Percentiles rank a stretch among this genome's conserved stretches.
Evolutionary conservation across 257 asterid genomes (phyloP).

Genomic region (Paulownia fortunei): DNA sequence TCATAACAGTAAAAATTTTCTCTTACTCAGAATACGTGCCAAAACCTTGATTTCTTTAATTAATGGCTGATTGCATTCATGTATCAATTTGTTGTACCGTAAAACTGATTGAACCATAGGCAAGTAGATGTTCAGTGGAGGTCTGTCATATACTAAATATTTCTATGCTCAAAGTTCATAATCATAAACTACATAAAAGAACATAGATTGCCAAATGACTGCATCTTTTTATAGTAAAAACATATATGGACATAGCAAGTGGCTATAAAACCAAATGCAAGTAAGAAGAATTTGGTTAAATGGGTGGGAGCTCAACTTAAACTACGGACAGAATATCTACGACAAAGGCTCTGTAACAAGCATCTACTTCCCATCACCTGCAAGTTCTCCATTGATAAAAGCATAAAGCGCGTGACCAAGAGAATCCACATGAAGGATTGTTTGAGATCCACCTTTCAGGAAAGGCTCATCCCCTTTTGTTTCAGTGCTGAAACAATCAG

Average conservation of each 20-base stretch:
- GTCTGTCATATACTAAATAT: background rate
- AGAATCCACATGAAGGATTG: constrained; percentile 65
- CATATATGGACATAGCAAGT: background rate
- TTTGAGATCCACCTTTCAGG: constrained; percentile 58
- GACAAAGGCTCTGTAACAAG: background rate
- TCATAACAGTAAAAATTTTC: background rate
- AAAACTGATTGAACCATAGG: background rate
- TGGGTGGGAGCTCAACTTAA: background rate
- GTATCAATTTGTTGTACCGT: background rate
- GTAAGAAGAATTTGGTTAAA: background rate
- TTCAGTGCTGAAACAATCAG: constrained; percentile 51
- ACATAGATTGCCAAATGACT: background rate
- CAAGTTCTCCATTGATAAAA: constrained; percentile 70
- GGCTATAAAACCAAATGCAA: background rate
- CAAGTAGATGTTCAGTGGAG: background rate
- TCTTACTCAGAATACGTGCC: background rate
- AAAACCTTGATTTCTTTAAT: background rate
- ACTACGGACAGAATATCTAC: background rate
- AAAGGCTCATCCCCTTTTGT: constrained; percentile 52
- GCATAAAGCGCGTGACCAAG: constrained; percentile 77
- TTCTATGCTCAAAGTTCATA: background rate
- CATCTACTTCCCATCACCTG: constrained; percentile 54
- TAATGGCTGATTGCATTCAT: background rate
- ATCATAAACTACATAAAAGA: background rate
- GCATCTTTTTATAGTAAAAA: background rate